phyloP scores from a whole-genome alignment of 164 flowering plant species.

The Vitis rotundifolia region DNA sequence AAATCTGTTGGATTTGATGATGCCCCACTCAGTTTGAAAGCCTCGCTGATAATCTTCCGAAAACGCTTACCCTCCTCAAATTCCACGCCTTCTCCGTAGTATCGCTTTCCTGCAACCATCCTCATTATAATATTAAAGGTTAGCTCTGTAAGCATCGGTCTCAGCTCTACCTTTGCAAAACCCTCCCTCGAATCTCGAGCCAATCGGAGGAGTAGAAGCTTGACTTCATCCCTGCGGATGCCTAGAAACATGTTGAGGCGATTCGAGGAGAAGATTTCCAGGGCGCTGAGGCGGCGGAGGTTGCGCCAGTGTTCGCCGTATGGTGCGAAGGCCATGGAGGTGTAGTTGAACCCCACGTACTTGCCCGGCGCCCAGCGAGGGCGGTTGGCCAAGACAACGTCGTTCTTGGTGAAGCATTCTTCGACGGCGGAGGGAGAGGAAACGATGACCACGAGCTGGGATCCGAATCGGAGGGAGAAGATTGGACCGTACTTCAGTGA shows the following conservation, averaged over 20 bases:
- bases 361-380: not conserved
- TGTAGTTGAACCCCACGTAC: constrained; percentile 1
- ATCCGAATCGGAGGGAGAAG: constrained; percentile 1
- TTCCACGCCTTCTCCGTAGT: not conserved
- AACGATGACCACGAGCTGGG: not conserved
- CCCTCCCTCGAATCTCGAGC: not conserved
- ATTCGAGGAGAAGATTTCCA: no score
- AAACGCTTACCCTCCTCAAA: not conserved
- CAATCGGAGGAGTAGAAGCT: not conserved
- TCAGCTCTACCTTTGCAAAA: constrained; percentile 4
- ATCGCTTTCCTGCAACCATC: constrained; percentile 14
- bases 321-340: not conserved
- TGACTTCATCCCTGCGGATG: not conserved
- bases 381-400: constrained; percentile 10
- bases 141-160: not conserved
- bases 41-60: not conserved
- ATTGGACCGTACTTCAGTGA: constrained; percentile 2
- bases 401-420: not conserved
- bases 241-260: no score
- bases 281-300: no score
- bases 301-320: no score
- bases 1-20: no score
- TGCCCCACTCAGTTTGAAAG: not conserved
- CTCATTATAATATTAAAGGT: constrained; percentile 11
- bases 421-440: not conserved